phyloP scores from a whole-genome alignment of 441 rosid species.

The Bruguiera hainesii region DNA sequence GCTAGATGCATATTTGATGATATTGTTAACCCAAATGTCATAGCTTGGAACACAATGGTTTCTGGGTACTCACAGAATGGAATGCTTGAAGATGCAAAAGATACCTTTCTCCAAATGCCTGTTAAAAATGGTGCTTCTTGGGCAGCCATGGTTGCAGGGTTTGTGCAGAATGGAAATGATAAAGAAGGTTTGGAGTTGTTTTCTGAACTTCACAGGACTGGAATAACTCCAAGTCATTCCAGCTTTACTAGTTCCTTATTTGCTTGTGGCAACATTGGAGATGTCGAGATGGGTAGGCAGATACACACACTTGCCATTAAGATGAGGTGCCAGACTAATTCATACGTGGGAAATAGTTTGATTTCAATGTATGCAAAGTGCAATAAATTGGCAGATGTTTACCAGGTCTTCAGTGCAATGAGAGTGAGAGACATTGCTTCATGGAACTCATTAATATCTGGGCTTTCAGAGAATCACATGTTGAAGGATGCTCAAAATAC shows the following conservation, averaged over 20 bases:
- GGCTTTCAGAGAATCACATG: slow-evolving; percentile 41
- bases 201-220: slow-evolving; percentile 38
- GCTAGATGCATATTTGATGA: slow-evolving; percentile 55
- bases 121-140: slow-evolving; percentile 70
- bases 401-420: slow-evolving; percentile 40
- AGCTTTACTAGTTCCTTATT: slow-evolving; percentile 52
- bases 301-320: slow-evolving; percentile 55
- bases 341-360: slow-evolving; percentile 49
- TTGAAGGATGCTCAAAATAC: slow-evolving; percentile 36
- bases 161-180: slow-evolving; percentile 54
- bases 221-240: slow-evolving; percentile 47
- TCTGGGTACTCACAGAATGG: slow-evolving; percentile 56
- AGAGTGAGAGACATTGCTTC: slow-evolving; percentile 47
- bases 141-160: slow-evolving; percentile 80
- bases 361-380: slow-evolving; percentile 64
- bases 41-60: slow-evolving; percentile 66
- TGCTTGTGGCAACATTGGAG: slow-evolving; percentile 57
- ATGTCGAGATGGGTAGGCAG: slow-evolving; percentile 50
- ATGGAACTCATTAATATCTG: slow-evolving; percentile 70
- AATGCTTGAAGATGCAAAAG: slow-evolving; percentile 50
- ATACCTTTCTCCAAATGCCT: slow-evolving; percentile 55
- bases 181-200: slow-evolving; percentile 54
- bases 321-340: slow-evolving; percentile 38
- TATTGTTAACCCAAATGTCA: slow-evolving; percentile 48
- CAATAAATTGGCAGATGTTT: slow-evolving; percentile 50